phyloP scores from a whole-genome alignment of 23 red algal species.

The Gracilaria gracilis region DNA sequence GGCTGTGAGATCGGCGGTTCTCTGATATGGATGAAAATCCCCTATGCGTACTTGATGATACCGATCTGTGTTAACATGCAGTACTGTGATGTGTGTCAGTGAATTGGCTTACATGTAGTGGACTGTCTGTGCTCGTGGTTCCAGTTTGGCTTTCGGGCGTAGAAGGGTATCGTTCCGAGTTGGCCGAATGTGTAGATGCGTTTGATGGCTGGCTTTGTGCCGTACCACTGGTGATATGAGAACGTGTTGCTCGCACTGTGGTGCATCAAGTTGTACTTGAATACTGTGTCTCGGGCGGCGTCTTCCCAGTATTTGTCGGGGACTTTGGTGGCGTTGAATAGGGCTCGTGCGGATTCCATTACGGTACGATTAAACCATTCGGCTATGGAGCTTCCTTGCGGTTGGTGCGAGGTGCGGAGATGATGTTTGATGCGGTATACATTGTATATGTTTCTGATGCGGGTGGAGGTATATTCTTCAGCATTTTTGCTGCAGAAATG shows the following conservation, averaged over 20 bases:
- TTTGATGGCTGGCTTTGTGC: not conserved
- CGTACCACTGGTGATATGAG: slow-evolving; percentile 15
- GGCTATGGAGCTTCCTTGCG: too few relatives aligned
- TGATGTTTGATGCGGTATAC: too few relatives aligned
- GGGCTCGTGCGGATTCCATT: too few relatives aligned
- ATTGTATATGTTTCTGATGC: too few relatives aligned
- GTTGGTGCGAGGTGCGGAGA: too few relatives aligned
- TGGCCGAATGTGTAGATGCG: slow-evolving; percentile 19
- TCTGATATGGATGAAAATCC: slow-evolving; percentile 21
- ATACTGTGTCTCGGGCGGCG: too few relatives aligned
- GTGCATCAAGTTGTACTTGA: too few relatives aligned
- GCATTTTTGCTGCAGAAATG: too few relatives aligned
- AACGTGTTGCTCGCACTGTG: not conserved
- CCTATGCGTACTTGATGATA: slow-evolving; percentile 2
- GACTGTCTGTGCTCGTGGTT: not conserved
- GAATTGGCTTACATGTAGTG: slow-evolving; percentile 17
- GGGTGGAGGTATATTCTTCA: too few relatives aligned
- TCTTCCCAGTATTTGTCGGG: too few relatives aligned
- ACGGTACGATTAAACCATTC: too few relatives aligned
- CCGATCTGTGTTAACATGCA: not conserved
- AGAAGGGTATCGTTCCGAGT: not conserved
- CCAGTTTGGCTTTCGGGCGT: not conserved
- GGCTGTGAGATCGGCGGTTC: not conserved
- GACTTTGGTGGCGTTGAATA: too few relatives aligned
- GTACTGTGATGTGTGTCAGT: not conserved